phyloP scores from a whole-genome alignment of 139 green algal species.

The Volvox reticuliferus region DNA sequence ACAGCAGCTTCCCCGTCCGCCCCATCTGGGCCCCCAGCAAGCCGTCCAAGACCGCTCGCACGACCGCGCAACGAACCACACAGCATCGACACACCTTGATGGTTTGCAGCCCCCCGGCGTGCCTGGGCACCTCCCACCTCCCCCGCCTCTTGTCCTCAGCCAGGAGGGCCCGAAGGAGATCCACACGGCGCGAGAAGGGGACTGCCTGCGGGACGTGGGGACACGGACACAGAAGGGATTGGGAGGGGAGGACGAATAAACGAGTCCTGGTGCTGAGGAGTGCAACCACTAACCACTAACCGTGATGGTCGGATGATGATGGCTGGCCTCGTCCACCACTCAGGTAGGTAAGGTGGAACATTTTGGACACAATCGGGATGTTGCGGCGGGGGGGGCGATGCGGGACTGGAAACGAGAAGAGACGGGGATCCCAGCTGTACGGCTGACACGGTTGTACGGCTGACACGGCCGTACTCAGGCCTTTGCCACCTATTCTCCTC shows the following conservation, averaged over 20 bases:
- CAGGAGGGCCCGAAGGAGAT: conserved; percentile 68
- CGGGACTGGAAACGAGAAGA: neutral
- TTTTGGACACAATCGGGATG: no score
- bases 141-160: conserved; percentile 65
- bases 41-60: no score
- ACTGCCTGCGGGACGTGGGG: conserved; percentile 64
- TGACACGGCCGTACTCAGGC: neutral
- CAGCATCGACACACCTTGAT: conserved; percentile 38
- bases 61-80: neutral
- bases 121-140: conserved; percentile 53
- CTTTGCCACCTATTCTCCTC: neutral
- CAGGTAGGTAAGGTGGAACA: no score
- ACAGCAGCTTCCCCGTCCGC: no score
- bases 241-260: neutral
- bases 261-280: no score
- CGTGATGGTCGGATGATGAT: no score
- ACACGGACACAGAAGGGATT: neutral
- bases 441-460: neutral
- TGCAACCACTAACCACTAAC: no score
- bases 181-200: conserved; percentile 71
- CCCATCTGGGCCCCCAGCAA: no score
- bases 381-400: neutral
- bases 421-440: no score
- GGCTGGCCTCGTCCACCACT: no score
- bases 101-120: conserved; percentile 63